Evolutionary conservation across 306 rosid genomes (phyloP).

Genomic region (Prunus mume): DNA sequence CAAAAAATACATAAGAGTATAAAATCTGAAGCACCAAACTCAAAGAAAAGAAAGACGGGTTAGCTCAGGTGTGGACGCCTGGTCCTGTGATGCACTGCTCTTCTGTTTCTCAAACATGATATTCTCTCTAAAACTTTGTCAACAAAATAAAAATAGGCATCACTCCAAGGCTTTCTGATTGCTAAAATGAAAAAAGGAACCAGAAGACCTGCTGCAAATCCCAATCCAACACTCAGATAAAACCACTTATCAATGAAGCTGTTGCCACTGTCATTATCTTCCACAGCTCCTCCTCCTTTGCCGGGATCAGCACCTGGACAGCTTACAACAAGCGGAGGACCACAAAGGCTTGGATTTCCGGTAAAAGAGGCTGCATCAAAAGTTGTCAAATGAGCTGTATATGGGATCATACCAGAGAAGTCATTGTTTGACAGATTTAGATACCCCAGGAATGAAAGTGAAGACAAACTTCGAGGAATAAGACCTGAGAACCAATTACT

Average conservation of each 20-base stretch:
- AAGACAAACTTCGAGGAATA: constrained; percentile 38
- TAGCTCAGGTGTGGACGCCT: background rate
- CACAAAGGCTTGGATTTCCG: constrained; percentile 44
- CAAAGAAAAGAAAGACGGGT: background rate
- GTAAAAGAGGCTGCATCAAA: constrained; percentile 29
- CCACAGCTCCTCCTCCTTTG: background rate
- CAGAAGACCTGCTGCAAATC: constrained; percentile 35
- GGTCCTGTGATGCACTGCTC: background rate
- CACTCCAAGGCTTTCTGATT: constrained; percentile 35
- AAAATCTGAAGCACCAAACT: background rate
- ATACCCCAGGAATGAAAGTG: constrained; percentile 34
- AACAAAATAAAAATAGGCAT: constrained; percentile 28
- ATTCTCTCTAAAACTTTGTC: constrained; percentile 27
- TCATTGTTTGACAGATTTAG: constrained; percentile 39
- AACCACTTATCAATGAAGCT: constrained; percentile 40
- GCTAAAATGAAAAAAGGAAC: constrained; percentile 38
- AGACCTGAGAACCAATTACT: constrained; percentile 30
- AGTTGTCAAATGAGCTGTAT: constrained; percentile 31
- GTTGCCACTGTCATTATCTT: background rate
- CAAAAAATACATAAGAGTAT: background rate
- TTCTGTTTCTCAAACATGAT: background rate
- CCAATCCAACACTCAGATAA: constrained; percentile 51
- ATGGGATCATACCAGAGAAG: constrained; percentile 37
- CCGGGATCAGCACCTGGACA: constrained; percentile 17
- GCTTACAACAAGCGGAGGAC: constrained; percentile 31